These are phyloP conservation scores for Pseudodiploospora longispora DNA, from an alignment of 2,329 filamentous ascomycete genomes.

Conservation along the genomic window DNA sequence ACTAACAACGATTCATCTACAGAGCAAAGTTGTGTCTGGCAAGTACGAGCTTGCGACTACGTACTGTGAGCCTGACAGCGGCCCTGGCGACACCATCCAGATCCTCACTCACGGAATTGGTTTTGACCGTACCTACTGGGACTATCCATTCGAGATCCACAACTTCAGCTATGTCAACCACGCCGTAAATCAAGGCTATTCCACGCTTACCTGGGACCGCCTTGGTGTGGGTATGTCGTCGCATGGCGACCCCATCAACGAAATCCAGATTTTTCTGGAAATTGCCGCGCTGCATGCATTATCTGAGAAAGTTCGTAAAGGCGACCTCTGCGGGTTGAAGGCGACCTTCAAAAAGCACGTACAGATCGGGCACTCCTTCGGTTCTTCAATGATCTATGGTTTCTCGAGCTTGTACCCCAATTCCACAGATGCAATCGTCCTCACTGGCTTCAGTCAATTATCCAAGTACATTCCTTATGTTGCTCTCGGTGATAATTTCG, in stretches of 20 bases:
- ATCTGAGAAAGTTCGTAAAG: constrained; percentile 39
- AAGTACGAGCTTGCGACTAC: constrained; percentile 49
- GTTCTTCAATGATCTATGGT: constrained; percentile 48
- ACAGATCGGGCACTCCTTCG: constrained; percentile 59
- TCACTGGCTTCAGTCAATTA: constrained; percentile 52
- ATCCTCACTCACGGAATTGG: constrained; percentile 35
- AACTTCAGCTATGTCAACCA: constrained; percentile 54
- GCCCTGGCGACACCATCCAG: constrained; percentile 28
- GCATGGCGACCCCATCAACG: constrained; percentile 49
- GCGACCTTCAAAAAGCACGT: constrained; percentile 35
- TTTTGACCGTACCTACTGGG: constrained; percentile 49
- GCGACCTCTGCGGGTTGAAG: constrained; percentile 34
- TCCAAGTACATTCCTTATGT: constrained; percentile 35
- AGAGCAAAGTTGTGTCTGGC: constrained; percentile 41
- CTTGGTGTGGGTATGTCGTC: constrained; percentile 52
- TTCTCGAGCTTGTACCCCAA: constrained; percentile 44
- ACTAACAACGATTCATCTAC: not conserved
- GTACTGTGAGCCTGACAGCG: constrained; percentile 50
- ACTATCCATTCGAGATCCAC: constrained; percentile 45
- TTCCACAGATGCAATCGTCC: constrained; percentile 48
- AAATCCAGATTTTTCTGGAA: constrained; percentile 51
- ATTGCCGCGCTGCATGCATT: constrained; percentile 42
- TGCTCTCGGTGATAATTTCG: constrained; percentile 37
- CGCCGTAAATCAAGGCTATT: constrained; percentile 49
- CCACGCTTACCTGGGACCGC: constrained; percentile 53